Conservation (phyloP, 495 filamentous ascomycete species). For the Penicillium coprophilum region DNA sequence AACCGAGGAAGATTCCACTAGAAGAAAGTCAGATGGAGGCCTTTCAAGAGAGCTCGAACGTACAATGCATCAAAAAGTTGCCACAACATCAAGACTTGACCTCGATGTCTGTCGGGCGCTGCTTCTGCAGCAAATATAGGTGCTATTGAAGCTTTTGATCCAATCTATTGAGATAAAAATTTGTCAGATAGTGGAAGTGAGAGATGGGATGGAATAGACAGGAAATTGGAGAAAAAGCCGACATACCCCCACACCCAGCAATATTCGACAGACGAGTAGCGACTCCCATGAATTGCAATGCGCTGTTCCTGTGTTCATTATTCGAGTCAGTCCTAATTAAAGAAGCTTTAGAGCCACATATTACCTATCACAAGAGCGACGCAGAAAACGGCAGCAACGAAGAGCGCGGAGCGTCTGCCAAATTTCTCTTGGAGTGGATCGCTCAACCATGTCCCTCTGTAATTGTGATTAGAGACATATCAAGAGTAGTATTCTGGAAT, state of each 20-base stretch:
- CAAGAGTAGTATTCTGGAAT: neutral
- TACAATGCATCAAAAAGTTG: slow-evolving; percentile 70
- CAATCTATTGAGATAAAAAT: slow-evolving; percentile 43
- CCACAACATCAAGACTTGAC: slow-evolving; percentile 72
- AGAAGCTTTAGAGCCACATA: slow-evolving; percentile 14
- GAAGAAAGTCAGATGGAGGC: neutral
- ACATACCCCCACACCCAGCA: slow-evolving; percentile 59
- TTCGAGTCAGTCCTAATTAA: neutral
- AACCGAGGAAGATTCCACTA: slow-evolving; percentile 61
- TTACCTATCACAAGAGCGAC: slow-evolving; percentile 58
- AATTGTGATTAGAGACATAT: neutral
- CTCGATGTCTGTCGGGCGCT: slow-evolving; percentile 63
- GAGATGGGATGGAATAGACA: neutral
- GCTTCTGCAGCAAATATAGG: slow-evolving; percentile 73
- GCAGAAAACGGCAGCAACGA: slow-evolving; percentile 62
- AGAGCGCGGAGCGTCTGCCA: slow-evolving; percentile 66
- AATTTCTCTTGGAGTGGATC: slow-evolving; percentile 63
- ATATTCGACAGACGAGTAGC: slow-evolving; percentile 56
- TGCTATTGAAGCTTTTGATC: slow-evolving; percentile 49
- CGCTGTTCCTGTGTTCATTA: neutral
- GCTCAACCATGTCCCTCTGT: slow-evolving; percentile 63
- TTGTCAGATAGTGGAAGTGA: neutral
- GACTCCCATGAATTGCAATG: neutral
- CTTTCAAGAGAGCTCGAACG: slow-evolving; percentile 2
- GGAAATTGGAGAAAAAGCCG: neutral